Evolutionary conservation across 257 asterid genomes (phyloP).

Genomic region (Solanum corneliomulleri): DNA sequence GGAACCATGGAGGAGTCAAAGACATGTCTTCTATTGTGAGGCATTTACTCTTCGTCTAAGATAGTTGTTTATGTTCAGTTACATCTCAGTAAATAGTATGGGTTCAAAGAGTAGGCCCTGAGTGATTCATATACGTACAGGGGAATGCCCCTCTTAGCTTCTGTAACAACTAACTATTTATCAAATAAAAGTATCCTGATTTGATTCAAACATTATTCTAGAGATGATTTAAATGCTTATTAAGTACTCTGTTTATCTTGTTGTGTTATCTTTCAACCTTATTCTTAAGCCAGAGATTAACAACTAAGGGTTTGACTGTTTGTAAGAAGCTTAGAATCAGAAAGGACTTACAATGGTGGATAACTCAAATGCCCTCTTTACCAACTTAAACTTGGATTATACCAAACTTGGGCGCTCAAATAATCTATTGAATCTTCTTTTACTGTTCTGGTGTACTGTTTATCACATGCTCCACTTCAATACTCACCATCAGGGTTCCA

Average conservation of each 20-base stretch:
- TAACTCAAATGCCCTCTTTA: neutral
- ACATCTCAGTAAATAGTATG: neutral
- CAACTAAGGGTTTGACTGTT: neutral
- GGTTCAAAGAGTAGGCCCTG: too few species aligned
- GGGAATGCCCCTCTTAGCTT: neutral
- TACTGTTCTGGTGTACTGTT: neutral
- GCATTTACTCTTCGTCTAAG: neutral
- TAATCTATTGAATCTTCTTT: neutral
- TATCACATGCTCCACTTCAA: neutral
- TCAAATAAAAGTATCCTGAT: neutral
- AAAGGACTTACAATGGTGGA: neutral
- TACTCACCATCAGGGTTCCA: neutral
- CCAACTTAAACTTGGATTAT: neutral
- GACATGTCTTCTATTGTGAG: neutral
- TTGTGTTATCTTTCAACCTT: neutral
- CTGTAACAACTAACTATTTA: neutral
- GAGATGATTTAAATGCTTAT: neutral
- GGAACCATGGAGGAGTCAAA: neutral
- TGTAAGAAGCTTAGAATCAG: neutral
- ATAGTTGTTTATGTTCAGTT: neutral
- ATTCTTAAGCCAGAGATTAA: neutral
- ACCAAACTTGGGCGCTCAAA: neutral
- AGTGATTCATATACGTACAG: neutral
- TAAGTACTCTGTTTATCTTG: neutral
- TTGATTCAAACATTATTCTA: neutral